phyloP scores from a whole-genome alignment of 192 early-diverging fungal species.

The Helicostylum pulchrum region DNA sequence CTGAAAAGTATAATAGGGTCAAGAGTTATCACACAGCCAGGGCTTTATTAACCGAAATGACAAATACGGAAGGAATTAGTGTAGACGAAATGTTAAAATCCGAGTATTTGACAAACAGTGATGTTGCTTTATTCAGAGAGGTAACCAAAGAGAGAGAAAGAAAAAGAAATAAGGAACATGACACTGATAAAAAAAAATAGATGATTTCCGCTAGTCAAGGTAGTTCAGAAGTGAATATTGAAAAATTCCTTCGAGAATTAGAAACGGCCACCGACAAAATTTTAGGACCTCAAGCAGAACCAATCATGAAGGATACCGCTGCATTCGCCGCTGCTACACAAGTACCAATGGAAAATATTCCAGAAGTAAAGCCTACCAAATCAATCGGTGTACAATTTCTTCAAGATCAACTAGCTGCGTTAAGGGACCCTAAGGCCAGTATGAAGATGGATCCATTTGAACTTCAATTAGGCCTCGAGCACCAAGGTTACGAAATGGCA shows the following conservation, averaged over 20 bases:
- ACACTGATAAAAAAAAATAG: constrained; percentile 8
- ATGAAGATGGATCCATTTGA: constrained; percentile 56
- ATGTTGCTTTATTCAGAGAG: constrained; percentile 41
- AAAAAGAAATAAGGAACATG: background rate
- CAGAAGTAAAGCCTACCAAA: constrained; percentile 25
- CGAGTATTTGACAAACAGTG: constrained; percentile 38
- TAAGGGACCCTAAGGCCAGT: constrained; percentile 31
- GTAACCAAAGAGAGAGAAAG: constrained; percentile 17
- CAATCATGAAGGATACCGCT: background rate
- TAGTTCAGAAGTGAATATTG: constrained; percentile 22
- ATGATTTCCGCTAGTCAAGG: constrained; percentile 15
- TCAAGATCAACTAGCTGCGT: constrained; percentile 60
- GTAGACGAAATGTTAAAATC: constrained; percentile 32
- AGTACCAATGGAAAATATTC: constrained; percentile 6
- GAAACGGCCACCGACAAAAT: constrained; percentile 20
- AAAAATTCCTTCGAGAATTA: constrained; percentile 30
- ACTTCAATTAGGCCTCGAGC: constrained; percentile 79
- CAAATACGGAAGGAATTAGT: constrained; percentile 19
- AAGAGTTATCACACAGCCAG: constrained; percentile 43
- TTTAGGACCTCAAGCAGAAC: constrained; percentile 2
- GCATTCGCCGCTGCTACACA: background rate
- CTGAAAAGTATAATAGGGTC: constrained; percentile 23
- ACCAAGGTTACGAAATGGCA: constrained; percentile 74
- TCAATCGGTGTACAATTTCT: constrained; percentile 77
- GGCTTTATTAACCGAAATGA: constrained; percentile 47